Evolutionary conservation across 2,329 filamentous ascomycete genomes (phyloP), one percentile per base, ranked within the genome.

Genomic region (Mycosphaerella sp.): DNA sequence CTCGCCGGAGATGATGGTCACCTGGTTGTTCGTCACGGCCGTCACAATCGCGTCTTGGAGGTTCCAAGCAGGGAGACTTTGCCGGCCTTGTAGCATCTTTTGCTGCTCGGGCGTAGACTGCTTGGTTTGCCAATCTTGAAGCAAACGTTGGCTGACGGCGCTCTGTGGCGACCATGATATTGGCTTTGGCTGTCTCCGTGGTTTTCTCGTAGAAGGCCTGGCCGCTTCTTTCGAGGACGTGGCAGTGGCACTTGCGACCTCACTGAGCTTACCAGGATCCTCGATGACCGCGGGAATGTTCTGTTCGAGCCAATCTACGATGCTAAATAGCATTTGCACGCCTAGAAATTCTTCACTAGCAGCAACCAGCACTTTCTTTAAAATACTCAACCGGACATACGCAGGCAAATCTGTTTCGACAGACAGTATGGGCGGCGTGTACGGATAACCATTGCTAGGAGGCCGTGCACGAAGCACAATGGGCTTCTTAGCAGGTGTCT

Each of bases 1-100:
- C 73, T 97, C 93, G 62, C 93, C 93, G 42, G 91, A 95, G 63
- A 98, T 93, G 65, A 98, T 96, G 0, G 89, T 95, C 48, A 98
- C 90, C 70, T 96, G 86, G 65, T 92, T 83, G 4, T 78, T 75
- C 41, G 79, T 79, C 46, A 98, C 87, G 0, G 87, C 86, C 17
- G 80, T 70, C 8, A 97, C 82, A 31, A 98, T 88, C 1, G 79
- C 76, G 17, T 92, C 84, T 63, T 82, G 84, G 64, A 93, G 82
- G 56, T 82, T 81, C 93, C 93, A 98, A 1, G 93, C 93, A 2
- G 93, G 93, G 2, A 98, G 74, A 45, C 78, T 81, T 67, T 86
- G 80, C 42, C 93, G 80, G 63, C 83, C 82, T 14, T 77, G 73
- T 57, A 90, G 74, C 87, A 95, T 95, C 47, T 83, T 82, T 64